Evolutionary conservation across 2,329 filamentous ascomycete genomes (phyloP).

Genomic region (Epichloe baconii): DNA sequence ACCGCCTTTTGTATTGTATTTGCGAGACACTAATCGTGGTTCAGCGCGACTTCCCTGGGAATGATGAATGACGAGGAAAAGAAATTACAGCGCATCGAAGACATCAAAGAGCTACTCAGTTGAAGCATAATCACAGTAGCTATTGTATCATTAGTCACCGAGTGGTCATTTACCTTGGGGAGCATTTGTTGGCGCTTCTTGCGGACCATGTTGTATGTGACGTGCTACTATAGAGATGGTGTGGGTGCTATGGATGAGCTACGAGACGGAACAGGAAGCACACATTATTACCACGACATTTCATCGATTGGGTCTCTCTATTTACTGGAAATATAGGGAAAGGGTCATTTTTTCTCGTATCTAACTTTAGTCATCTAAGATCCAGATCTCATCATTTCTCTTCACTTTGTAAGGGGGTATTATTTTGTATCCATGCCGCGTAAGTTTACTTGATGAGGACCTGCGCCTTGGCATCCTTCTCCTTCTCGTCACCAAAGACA

Average conservation of each 20-base stretch:
- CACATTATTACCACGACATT: too few species aligned
- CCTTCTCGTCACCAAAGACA: constrained; percentile 40
- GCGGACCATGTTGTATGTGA: neutral
- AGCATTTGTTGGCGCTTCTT: neutral
- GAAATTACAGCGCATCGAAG: constrained; percentile 77
- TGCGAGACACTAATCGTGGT: neutral
- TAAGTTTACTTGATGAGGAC: constrained; percentile 23
- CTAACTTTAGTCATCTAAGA: neutral
- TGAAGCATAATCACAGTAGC: constrained; percentile 15
- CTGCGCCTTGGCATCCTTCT: constrained; percentile 35
- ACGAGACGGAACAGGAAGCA: too few species aligned
- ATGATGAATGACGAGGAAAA: constrained; percentile 95
- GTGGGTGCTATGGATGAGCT: neutral
- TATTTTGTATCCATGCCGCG: neutral
- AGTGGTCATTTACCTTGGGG: neutral
- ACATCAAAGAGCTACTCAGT: constrained; percentile 81
- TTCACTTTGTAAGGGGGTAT: neutral
- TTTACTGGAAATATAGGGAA: too few species aligned
- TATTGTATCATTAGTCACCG: neutral
- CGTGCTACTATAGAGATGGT: too few species aligned
- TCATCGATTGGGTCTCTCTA: too few species aligned
- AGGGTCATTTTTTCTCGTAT: neutral
- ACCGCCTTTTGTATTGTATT: too few species aligned
- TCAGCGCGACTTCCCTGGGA: constrained; percentile 79
- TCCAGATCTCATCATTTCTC: neutral